Evolutionary conservation across 306 rosid species (phyloP), one percentile per base, ranked within the genome.

Genomic region (Castanospermum australe): DNA sequence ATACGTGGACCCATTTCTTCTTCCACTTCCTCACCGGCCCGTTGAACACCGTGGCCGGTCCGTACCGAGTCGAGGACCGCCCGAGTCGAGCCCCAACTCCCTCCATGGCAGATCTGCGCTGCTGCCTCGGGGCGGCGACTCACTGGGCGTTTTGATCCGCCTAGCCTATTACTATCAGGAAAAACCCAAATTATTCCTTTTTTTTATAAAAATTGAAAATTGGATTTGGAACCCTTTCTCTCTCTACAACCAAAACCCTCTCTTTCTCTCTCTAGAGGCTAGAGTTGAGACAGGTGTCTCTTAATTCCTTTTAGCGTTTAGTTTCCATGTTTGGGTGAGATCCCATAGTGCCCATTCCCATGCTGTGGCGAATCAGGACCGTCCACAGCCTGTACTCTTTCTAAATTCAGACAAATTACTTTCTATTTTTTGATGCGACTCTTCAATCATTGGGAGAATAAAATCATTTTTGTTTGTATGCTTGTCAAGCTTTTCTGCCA

Each of bases 51-150:
- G 99, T 93, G 35, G 98, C 91, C 71, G 98, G 99, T 65, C 97
- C 98, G 76, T 95, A 93, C 24, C 99, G 94, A 78, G 97, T 92
- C 74, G 98, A 94, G 50, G 98, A 89, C 54, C 98, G 93, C 21
- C 98, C 97, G 20, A 92, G 85, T 41, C 98, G 94, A 88, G 97
- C 98, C 87, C 98, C 98, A 41, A 94, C 97, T 42, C 97, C 98
- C 73, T 94, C 98, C 98, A 94, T 84, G 75, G 57, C 47, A 44
- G 45, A n/a, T 90, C 91, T 85, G 47, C 22, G 75, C 8, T 72
- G n/a, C n/a, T n/a, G n/a, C n/a, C n/a, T n/a, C n/a, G n/a, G n/a
- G 69, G 61, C 72, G 70, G 76, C 80, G 63, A 76, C 76, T 67
- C 79, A 24, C 5, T 5, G 50, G 57, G 32, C 77, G 79, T n/a